These are phyloP conservation scores for Geotrichum ghanense DNA, from an alignment of 805 yeast species.

Conservation along the genomic window DNA sequence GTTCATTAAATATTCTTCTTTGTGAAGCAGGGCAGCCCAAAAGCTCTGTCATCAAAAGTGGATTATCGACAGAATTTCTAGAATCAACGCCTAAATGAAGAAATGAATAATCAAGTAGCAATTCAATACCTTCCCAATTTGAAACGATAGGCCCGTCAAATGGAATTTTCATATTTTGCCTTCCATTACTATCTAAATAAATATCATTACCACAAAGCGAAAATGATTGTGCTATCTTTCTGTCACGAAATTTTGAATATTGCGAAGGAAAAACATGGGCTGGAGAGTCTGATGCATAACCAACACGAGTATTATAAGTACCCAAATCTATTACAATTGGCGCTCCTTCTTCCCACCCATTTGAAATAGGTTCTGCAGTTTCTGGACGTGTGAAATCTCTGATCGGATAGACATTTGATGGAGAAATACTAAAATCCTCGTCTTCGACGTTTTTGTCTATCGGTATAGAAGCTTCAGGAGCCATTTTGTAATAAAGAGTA, in stretches of 20 bases:
- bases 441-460: background rate
- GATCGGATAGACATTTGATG: slow-evolving; percentile 17
- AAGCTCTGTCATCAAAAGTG: slow-evolving; percentile 70
- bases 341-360: slow-evolving; percentile 37
- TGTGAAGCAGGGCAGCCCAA: slow-evolving; percentile 62
- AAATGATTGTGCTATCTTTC: slow-evolving; percentile 43
- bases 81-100: slow-evolving; percentile 60
- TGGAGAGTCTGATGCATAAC: slow-evolving; percentile 26
- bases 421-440: background rate
- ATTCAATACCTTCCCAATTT: slow-evolving; percentile 88
- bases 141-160: slow-evolving; percentile 79
- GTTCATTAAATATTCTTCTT: slow-evolving; percentile 63
- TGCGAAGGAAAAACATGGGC: slow-evolving; percentile 60
- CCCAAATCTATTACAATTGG: slow-evolving; percentile 93
- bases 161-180: slow-evolving; percentile 62
- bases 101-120: slow-evolving; percentile 72
- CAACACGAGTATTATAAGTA: slow-evolving; percentile 34
- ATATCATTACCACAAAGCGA: slow-evolving; percentile 79
- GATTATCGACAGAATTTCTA: slow-evolving; percentile 52
- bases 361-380: slow-evolving; percentile 35
- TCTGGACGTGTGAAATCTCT: slow-evolving; percentile 18
- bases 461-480: background rate
- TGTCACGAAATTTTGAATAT: slow-evolving; percentile 66
- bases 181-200: slow-evolving; percentile 54
- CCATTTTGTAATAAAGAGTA: background rate